Percentiles rank a stretch among this genome's conserved stretches.
Conservation (phyloP, 1,284 basidiomycete species). For the Leccinum fuscescens region DNA sequence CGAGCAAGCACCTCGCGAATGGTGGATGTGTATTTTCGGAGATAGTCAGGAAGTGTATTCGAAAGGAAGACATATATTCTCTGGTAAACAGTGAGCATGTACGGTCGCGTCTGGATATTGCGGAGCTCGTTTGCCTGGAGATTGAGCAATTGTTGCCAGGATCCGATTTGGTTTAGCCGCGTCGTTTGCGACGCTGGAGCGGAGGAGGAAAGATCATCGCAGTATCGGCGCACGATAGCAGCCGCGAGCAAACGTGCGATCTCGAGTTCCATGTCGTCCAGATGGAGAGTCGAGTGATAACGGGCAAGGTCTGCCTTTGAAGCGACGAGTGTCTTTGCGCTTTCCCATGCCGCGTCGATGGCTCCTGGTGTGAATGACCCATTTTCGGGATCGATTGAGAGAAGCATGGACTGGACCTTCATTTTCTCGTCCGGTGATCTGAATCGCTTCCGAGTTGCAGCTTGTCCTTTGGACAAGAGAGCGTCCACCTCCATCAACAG, state of each 20-base stretch:
- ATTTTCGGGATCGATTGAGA: conserved; percentile 9
- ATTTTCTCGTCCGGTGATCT: conserved; percentile 33
- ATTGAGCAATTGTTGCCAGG: conserved; percentile 35
- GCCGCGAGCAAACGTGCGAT: conserved; percentile 49
- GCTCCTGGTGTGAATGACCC: conserved; percentile 26
- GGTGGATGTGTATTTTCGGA: conserved; percentile 40
- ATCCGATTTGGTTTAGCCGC: not conserved
- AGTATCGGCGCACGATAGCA: conserved; percentile 43
- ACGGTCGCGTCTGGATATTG: conserved; percentile 40
- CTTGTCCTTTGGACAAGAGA: conserved; percentile 35
- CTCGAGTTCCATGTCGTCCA: conserved; percentile 54
- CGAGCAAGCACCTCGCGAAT: conserved; percentile 54
- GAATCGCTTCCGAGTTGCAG: conserved; percentile 28
- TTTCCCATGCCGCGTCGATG: conserved; percentile 38
- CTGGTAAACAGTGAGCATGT: conserved; percentile 44
- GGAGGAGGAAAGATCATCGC: conserved; percentile 16
- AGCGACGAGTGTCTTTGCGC: conserved; percentile 19
- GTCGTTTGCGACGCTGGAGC: conserved; percentile 2
- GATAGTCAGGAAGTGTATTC: conserved; percentile 31
- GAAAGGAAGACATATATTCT: conserved; percentile 49
- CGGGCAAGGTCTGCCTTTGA: conserved; percentile 23
- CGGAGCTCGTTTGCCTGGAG: conserved; percentile 52
- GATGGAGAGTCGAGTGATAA: conserved; percentile 24
- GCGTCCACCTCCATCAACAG: conserved; percentile 32
- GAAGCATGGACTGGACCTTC: conserved; percentile 19